phyloP scores from a whole-genome alignment of 2,329 filamentous ascomycete genomes.

The Fusarium siculi region DNA sequence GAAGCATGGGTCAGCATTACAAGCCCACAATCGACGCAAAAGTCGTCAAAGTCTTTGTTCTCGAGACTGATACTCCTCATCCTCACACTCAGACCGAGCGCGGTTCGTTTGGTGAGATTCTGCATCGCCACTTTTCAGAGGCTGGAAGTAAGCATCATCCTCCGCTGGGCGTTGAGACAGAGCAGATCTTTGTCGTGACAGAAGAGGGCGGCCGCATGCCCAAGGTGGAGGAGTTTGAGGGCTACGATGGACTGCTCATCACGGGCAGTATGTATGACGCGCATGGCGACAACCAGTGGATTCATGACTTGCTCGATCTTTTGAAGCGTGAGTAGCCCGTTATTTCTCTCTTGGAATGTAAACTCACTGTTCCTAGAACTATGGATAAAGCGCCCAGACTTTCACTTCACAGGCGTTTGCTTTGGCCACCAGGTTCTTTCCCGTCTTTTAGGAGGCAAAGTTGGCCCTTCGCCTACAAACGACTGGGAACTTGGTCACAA shows the following conservation, averaged over 20 bases:
- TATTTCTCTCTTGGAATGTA: background rate
- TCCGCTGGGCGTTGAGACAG: conserved; percentile 63
- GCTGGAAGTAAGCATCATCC: conserved; percentile 65
- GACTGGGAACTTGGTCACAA: conserved; percentile 80
- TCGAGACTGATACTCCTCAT: conserved; percentile 68
- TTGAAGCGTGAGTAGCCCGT: conserved; percentile 52
- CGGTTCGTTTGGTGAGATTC: conserved; percentile 65
- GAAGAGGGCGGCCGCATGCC: conserved; percentile 60
- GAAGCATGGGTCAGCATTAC: conserved; percentile 43
- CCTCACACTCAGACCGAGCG: conserved; percentile 59
- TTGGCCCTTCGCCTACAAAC: conserved; percentile 70
- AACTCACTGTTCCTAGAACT: conserved; percentile 49
- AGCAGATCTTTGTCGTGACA: conserved; percentile 65
- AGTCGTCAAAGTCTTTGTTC: conserved; percentile 58
- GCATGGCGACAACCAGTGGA: conserved; percentile 78
- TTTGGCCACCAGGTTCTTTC: conserved; percentile 85
- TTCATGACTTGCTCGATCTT: conserved; percentile 72
- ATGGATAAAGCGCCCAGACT: conserved; percentile 61
- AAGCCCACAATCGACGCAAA: conserved; percentile 41
- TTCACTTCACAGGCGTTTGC: conserved; percentile 77
- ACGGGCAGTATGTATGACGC: conserved; percentile 77
- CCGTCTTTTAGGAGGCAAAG: conserved; percentile 74
- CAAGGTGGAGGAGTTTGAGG: conserved; percentile 61
- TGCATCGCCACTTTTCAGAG: conserved; percentile 61
- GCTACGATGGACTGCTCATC: conserved; percentile 78